phyloP scores from a whole-genome alignment of 306 rosid species.

The Leucaena leucocephala region DNA sequence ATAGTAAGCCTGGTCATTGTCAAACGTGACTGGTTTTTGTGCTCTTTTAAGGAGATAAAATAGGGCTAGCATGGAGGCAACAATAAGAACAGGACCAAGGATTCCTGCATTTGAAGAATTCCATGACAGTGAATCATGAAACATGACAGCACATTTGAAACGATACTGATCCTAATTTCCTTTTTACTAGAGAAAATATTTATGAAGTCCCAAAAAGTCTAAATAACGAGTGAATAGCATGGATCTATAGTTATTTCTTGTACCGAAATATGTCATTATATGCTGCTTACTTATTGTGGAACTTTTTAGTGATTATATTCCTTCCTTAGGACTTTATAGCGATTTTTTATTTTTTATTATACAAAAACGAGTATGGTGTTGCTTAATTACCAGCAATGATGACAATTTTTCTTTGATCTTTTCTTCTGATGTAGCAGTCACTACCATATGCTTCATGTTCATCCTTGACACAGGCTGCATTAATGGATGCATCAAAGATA shows the following conservation, averaged over 20 bases:
- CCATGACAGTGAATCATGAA: conserved; percentile 6
- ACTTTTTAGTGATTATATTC: too few relatives aligned
- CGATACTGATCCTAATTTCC: neutral
- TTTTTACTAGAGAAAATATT: neutral
- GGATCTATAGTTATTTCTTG: too few relatives aligned
- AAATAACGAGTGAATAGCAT: too few relatives aligned
- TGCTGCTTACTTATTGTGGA: too few relatives aligned
- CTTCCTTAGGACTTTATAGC: too few relatives aligned
- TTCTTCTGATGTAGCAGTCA: conserved; percentile 60
- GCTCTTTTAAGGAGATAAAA: conserved; percentile 63
- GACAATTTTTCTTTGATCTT: conserved; percentile 58
- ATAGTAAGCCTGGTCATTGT: conserved; percentile 52
- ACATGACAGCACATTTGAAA: neutral
- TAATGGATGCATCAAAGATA: conserved; percentile 33
- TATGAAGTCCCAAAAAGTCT: too few relatives aligned
- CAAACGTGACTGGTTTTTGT: conserved; percentile 48
- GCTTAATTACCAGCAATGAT: conserved; percentile 67
- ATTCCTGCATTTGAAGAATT: conserved; percentile 64
- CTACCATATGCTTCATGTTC: conserved; percentile 65
- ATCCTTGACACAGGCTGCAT: conserved; percentile 73
- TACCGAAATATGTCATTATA: too few relatives aligned
- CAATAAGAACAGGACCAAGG: conserved; percentile 69
- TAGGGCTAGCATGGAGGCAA: conserved; percentile 66
- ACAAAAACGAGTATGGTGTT: neutral
- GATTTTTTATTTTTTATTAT: neutral